phyloP scores from a whole-genome alignment of 2,329 filamentous ascomycete species.

The Aspergillus sp. region DNA sequence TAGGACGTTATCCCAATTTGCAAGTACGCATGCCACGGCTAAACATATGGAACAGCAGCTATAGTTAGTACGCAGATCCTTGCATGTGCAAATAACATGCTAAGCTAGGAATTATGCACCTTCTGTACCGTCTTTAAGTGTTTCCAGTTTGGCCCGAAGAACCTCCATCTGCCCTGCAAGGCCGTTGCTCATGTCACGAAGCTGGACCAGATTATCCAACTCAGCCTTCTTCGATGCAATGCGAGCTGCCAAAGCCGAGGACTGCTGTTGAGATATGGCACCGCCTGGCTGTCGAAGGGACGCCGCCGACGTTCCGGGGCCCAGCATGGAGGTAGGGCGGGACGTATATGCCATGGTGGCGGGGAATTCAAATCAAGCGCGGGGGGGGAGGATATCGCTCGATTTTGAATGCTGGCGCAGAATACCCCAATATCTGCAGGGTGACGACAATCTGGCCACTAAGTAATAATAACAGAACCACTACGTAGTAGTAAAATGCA shows the following conservation, averaged over 20 bases:
- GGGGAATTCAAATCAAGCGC: background rate
- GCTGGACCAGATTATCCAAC: conserved; percentile 60
- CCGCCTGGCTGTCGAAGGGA: conserved; percentile 32
- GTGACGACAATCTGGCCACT: background rate
- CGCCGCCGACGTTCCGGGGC: conserved; percentile 25
- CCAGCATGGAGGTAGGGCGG: conserved; percentile 34
- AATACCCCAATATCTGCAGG: background rate
- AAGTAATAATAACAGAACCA: background rate
- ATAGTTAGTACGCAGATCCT: background rate
- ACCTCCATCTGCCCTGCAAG: conserved; percentile 64
- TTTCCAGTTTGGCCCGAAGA: conserved; percentile 60
- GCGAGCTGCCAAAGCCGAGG: conserved; percentile 58
- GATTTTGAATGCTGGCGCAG: background rate
- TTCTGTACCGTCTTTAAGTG: conserved; percentile 63
- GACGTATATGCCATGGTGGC: conserved; percentile 37
- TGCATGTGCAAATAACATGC: background rate
- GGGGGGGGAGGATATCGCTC: background rate
- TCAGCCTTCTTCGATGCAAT: conserved; percentile 65
- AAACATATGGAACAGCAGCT: conserved; percentile 5
- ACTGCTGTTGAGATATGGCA: conserved; percentile 46
- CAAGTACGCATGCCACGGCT: conserved; percentile 66
- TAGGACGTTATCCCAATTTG: conserved; percentile 67
- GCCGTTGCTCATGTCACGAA: conserved; percentile 62
- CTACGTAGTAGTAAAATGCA: background rate
- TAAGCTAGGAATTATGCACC: conserved; percentile 35